A percentile compares a stretch with the other conserved stretches of the same genome.
These are phyloP conservation scores for Paratinospora sagittata DNA, from an alignment of 164 flowering plant species.

Conservation along the genomic window DNA sequence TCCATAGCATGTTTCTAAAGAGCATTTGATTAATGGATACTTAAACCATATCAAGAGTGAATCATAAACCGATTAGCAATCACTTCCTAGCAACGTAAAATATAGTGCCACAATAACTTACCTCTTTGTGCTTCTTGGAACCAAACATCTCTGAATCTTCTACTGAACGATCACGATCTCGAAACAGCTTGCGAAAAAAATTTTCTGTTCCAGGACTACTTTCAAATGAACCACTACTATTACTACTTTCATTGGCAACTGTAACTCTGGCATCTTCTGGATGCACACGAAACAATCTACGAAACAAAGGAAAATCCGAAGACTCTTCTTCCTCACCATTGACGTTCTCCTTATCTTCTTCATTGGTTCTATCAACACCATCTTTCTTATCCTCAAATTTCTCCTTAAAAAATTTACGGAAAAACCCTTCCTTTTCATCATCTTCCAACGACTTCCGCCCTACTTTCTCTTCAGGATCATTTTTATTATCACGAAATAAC, in stretches of 20 bases:
- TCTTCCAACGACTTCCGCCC: conserved; percentile 48
- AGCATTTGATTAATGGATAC: no score
- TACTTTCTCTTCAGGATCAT: conserved; percentile 45
- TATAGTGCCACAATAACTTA: conserved; percentile 21
- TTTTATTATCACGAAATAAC: conserved; percentile 77
- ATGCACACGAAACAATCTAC: conserved; percentile 82
- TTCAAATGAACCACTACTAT: conserved; percentile 40
- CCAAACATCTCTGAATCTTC: conserved; percentile 94
- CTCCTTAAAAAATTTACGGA: conserved; percentile 72
- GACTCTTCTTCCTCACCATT: conserved; percentile 71
- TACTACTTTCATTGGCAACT: conserved; percentile 38
- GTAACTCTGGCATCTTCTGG: conserved; percentile 63
- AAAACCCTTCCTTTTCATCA: conserved; percentile 90
- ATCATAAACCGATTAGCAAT: neutral
- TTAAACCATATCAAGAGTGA: neutral
- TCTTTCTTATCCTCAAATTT: conserved; percentile 83
- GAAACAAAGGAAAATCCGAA: conserved; percentile 76
- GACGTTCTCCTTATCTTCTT: conserved; percentile 39
- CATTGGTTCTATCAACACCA: conserved; percentile 40
- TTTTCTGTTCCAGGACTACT: conserved; percentile 96
- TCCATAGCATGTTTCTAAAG: no score
- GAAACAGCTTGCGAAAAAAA: conserved; percentile 85
- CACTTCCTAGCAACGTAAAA: neutral
- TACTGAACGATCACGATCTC: conserved; percentile 89
- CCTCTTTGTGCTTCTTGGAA: conserved; percentile 73